phyloP scores from a whole-genome alignment of 1,284 basidiomycete species.

The Tylopilus orsonianus region DNA sequence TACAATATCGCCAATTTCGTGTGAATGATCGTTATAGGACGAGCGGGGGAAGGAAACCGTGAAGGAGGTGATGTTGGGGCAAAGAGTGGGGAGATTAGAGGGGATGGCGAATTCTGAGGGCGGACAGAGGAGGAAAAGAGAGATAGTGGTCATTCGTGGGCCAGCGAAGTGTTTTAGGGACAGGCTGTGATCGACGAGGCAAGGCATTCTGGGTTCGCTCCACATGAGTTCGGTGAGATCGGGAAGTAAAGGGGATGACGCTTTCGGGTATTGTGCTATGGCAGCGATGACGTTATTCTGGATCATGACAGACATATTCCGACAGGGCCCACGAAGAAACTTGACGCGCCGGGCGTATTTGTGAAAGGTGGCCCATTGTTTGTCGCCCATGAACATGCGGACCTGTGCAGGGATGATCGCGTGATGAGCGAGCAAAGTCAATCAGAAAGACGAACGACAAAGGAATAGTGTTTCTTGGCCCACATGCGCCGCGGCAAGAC shows the following conservation, averaged over 20 bases:
- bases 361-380: slow-evolving; percentile 25
- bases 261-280: slow-evolving; percentile 13
- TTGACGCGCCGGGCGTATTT: slow-evolving; percentile 27
- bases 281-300: slow-evolving; percentile 26
- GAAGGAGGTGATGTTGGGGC: slow-evolving; percentile 28
- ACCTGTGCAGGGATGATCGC: slow-evolving; percentile 11
- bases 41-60: slow-evolving; percentile 29
- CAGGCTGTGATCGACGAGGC: slow-evolving; percentile 27
- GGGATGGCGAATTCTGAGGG: slow-evolving; percentile 27
- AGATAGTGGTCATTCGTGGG: slow-evolving; percentile 20
- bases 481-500: slow-evolving; percentile 28
- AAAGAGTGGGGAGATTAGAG: slow-evolving; percentile 20
- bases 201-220: slow-evolving; percentile 29
- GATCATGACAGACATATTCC: slow-evolving; percentile 16
- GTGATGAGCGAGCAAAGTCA: neutral
- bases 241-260: slow-evolving; percentile 26
- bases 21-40: slow-evolving; percentile 27
- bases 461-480: slow-evolving; percentile 18
- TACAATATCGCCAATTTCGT: slow-evolving; percentile 29
- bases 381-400: slow-evolving; percentile 28
- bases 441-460: slow-evolving; percentile 18
- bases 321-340: slow-evolving; percentile 25
- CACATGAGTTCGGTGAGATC: slow-evolving; percentile 31
- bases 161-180: slow-evolving; percentile 30
- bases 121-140: slow-evolving; percentile 27